phyloP scores from a whole-genome alignment of 768 basidiomycete genomes.

The Pholiota molesta region DNA sequence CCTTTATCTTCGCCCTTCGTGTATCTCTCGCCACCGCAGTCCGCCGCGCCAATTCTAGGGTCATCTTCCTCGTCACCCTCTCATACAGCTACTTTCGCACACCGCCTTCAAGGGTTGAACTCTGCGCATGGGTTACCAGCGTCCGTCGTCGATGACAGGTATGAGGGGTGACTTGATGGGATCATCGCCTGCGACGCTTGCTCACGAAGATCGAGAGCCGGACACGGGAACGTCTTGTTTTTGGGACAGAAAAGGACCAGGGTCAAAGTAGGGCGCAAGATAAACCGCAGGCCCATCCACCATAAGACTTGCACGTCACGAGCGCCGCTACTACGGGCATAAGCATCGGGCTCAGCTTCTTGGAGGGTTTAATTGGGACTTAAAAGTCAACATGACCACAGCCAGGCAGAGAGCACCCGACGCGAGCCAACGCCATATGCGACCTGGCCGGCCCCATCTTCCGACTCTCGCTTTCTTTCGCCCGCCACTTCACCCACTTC shows the following conservation, averaged over 20 bases:
- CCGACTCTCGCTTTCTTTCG: too few species aligned
- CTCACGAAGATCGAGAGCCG: background rate
- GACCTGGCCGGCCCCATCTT: too few species aligned
- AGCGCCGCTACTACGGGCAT: conserved; percentile 1
- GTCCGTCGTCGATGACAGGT: background rate
- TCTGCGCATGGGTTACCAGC: background rate
- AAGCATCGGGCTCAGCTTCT: conserved; percentile 3
- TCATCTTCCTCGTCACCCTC: background rate
- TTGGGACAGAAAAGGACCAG: too few species aligned
- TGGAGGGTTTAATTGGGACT: conserved; percentile 24
- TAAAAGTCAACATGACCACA: too few species aligned
- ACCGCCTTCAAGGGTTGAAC: conserved; percentile 4
- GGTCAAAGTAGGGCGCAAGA: too few species aligned
- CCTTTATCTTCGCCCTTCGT: background rate
- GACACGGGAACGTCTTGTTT: too few species aligned
- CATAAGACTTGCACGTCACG: background rate
- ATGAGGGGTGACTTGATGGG: background rate
- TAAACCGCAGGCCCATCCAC: background rate
- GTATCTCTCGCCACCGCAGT: background rate
- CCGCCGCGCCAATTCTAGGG: background rate
- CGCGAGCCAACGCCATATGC: too few species aligned
- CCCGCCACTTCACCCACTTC: too few species aligned
- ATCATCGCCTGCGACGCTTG: background rate
- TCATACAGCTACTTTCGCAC: background rate
- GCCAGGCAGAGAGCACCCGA: too few species aligned